A percentile compares a stretch with the other conserved stretches of the same genome.
Evolutionary conservation across 345 rosid genomes (phyloP).

Genomic region (Alliaria petiolata): DNA sequence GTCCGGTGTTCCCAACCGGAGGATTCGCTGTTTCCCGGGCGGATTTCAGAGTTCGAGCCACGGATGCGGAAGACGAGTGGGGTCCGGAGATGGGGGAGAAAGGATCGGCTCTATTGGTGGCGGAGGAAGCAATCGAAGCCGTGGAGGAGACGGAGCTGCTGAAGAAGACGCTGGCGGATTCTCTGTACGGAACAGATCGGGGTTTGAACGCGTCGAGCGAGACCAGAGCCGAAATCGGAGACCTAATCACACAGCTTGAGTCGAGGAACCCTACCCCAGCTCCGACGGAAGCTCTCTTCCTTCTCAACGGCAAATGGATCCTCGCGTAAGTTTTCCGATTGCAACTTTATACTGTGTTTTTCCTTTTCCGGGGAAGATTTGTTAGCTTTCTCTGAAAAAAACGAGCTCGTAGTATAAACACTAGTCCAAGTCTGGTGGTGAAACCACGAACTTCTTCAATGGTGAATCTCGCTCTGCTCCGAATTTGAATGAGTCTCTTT

Average conservation of each 20-base stretch:
- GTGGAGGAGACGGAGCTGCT: slow-evolving; percentile 48
- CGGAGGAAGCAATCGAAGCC: slow-evolving; percentile 39
- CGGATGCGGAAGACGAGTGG: slow-evolving; percentile 29
- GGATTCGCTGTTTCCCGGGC: slow-evolving; percentile 26
- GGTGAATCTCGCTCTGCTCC: neutral
- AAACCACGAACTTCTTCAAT: neutral
- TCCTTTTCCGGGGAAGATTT: neutral
- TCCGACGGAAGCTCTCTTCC: slow-evolving; percentile 73
- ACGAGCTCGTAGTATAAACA: neutral
- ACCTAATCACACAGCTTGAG: slow-evolving; percentile 85
- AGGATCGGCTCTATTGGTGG: slow-evolving; percentile 31
- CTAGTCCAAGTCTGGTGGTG: too few species aligned
- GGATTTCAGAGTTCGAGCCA: slow-evolving; percentile 31
- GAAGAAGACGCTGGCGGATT: slow-evolving; percentile 59
- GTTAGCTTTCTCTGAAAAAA: neutral
- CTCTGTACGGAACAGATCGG: slow-evolving; percentile 71
- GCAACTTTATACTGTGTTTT: neutral
- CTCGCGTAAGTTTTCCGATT: slow-evolving; percentile 56
- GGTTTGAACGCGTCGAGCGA: slow-evolving; percentile 77
- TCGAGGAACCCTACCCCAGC: slow-evolving; percentile 84
- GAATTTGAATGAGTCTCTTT: neutral
- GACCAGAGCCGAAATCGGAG: slow-evolving; percentile 85
- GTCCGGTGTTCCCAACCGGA: neutral
- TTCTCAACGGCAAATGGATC: slow-evolving; percentile 92
- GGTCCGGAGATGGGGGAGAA: slow-evolving; percentile 25